Conservation (phyloP, 2,329 filamentous ascomycete genomes). For the Rutstroemia sp. region DNA sequence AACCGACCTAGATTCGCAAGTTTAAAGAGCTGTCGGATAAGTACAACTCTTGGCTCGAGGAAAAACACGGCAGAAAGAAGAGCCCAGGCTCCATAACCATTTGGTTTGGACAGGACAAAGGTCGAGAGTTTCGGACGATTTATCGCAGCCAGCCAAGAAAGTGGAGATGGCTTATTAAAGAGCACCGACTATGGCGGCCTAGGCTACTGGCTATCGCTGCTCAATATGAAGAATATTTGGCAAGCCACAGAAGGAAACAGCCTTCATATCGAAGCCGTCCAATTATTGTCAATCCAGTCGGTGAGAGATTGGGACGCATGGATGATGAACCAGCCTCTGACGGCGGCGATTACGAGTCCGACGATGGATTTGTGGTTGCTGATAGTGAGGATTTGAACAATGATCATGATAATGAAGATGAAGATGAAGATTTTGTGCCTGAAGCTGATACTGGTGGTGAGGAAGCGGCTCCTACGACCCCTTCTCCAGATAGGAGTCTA, state of each 20-base stretch:
- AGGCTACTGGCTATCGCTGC: not conserved
- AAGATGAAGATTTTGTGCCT: not conserved
- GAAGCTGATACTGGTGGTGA: not conserved
- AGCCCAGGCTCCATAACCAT: constrained; percentile 1
- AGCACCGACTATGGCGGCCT: not conserved
- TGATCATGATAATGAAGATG: not conserved
- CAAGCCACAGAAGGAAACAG: not conserved
- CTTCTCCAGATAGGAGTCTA: not conserved
- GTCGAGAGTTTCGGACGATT: not conserved
- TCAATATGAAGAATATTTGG: not conserved
- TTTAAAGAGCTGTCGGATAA: not conserved
- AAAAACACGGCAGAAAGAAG: not conserved
- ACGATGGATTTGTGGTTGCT: not conserved
- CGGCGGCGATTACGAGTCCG: not conserved
- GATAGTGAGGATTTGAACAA: not conserved
- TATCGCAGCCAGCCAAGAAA: not conserved
- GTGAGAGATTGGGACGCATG: not conserved
- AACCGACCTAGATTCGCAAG: not conserved
- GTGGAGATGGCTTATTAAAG: not conserved
- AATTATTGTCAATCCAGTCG: not conserved
- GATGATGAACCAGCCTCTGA: not conserved
- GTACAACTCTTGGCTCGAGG: not conserved
- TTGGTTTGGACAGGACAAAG: constrained; percentile 1
- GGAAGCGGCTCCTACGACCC: not conserved
- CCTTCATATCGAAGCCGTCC: not conserved